A percentile compares a stretch with the other conserved stretches of the same genome.
phyloP scores from a whole-genome alignment of 164 flowering plant genomes.

The Macadamia tetraphylla region DNA sequence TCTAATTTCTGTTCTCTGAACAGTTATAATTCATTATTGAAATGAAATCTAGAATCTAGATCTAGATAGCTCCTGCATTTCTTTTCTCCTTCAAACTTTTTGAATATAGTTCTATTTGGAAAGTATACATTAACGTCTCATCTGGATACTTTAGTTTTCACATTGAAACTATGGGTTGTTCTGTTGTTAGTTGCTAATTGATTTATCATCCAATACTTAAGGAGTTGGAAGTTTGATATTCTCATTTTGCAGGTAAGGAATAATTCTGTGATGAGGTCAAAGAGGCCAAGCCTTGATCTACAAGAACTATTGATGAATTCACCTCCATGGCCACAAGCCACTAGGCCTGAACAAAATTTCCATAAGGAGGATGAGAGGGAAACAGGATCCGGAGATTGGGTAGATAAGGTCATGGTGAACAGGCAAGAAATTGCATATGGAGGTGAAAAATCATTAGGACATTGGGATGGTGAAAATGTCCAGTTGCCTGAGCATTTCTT shows the following conservation, averaged over 20 bases:
- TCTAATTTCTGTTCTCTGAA: too few species aligned
- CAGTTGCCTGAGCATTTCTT: slow-evolving; percentile 37
- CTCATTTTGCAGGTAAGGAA: slow-evolving; percentile 31
- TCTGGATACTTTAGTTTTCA: too few species aligned
- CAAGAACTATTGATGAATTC: slow-evolving; percentile 60
- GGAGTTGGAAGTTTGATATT: background rate
- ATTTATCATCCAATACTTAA: background rate
- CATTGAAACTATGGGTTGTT: background rate
- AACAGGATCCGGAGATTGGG: slow-evolving; percentile 66
- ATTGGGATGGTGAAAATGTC: slow-evolving; percentile 52
- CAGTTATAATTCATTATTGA: too few species aligned
- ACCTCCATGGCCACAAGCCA: slow-evolving; percentile 70
- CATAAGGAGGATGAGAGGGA: slow-evolving; percentile 61
- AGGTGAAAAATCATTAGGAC: slow-evolving; percentile 30
- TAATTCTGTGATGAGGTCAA: slow-evolving; percentile 42
- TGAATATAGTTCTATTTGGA: too few species aligned
- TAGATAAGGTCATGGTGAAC: slow-evolving; percentile 94
- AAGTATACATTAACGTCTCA: too few species aligned
- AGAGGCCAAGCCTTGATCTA: slow-evolving; percentile 53
- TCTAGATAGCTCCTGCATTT: too few species aligned
- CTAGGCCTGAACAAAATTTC: slow-evolving; percentile 30
- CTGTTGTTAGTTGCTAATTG: background rate
- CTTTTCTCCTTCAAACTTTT: too few species aligned
- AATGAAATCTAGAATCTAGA: too few species aligned
- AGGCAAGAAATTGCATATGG: slow-evolving; percentile 44